phyloP scores from a whole-genome alignment of 192 early-diverging fungal species.

The Chytriomyces hyalinus region DNA sequence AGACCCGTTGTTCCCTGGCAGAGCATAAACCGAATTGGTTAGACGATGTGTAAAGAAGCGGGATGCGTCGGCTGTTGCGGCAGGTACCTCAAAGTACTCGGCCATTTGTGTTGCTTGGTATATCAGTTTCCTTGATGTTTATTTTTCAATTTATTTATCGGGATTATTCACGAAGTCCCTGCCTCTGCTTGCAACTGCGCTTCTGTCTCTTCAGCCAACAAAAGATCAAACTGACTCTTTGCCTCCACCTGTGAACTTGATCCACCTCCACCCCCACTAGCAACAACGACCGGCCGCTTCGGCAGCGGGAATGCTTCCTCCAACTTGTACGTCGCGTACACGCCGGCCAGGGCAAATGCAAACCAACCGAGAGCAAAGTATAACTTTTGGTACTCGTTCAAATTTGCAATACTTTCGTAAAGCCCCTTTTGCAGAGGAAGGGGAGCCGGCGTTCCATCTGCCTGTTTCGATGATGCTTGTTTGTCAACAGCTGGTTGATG shows the following conservation, averaged over 20 bases:
- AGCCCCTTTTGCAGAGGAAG: background rate
- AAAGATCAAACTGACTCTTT: slow-evolving; percentile 8
- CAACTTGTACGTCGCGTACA: slow-evolving; percentile 12
- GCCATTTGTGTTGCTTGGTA: background rate
- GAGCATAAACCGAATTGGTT: background rate
- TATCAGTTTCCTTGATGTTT: background rate
- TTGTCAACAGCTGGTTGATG: no score
- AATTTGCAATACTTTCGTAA: background rate
- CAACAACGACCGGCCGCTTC: slow-evolving; percentile 1
- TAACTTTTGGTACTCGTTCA: slow-evolving; percentile 19
- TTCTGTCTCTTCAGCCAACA: slow-evolving; percentile 19
- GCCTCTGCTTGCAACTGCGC: slow-evolving; percentile 1
- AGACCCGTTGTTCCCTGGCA: slow-evolving; percentile 28
- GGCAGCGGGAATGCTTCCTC: slow-evolving; percentile 19
- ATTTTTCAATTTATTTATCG: background rate
- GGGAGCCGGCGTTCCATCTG: background rate
- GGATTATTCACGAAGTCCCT: background rate
- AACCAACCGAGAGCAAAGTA: slow-evolving; percentile 16
- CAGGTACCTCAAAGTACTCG: background rate
- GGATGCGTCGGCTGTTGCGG: background rate
- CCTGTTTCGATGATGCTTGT: no score
- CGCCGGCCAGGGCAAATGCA: background rate
- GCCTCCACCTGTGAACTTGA: background rate
- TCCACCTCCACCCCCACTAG: background rate
- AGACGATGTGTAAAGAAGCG: background rate